Conservation (phyloP, 352 stramenopile genomes). For the Pythium myriotylum region DNA sequence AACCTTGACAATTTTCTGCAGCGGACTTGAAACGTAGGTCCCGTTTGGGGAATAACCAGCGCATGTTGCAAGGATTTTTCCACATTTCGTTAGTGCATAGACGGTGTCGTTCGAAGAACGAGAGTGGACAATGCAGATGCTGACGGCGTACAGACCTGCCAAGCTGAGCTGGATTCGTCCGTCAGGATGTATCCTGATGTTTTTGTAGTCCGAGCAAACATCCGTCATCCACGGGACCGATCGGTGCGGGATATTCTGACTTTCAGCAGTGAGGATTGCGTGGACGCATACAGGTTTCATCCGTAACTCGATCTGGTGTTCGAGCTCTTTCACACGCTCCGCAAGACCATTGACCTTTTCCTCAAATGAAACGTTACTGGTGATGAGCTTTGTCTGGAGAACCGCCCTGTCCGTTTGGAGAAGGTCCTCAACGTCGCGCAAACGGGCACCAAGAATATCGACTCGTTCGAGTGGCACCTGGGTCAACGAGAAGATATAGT, state of each 20-base stretch:
- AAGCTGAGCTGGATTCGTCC: not conserved
- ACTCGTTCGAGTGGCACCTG: constrained; percentile 13
- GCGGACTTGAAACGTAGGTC: too few species aligned
- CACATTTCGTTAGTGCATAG: constrained; percentile 1
- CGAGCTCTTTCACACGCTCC: not conserved
- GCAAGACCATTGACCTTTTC: not conserved
- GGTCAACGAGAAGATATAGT: constrained; percentile 15
- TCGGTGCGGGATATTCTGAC: not conserved
- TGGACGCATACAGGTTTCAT: not conserved
- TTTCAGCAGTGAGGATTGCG: not conserved
- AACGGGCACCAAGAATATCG: constrained; percentile 12
- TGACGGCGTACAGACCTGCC: not conserved
- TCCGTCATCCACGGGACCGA: not conserved
- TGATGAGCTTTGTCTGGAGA: not conserved
- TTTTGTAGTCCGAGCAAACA: not conserved
- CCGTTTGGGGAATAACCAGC: not conserved
- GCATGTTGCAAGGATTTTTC: not conserved
- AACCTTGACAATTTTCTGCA: constrained; percentile 6
- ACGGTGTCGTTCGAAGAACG: not conserved
- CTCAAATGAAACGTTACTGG: not conserved
- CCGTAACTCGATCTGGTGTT: not conserved
- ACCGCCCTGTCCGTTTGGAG: not conserved
- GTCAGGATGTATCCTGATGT: not conserved
- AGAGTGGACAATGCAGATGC: not conserved
- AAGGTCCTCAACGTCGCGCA: constrained; percentile 14